Evolutionary conservation across 73 alveolate genomes (phyloP), one percentile per base, ranked within the genome.

Genomic region (Paramecium sonneborni): DNA sequence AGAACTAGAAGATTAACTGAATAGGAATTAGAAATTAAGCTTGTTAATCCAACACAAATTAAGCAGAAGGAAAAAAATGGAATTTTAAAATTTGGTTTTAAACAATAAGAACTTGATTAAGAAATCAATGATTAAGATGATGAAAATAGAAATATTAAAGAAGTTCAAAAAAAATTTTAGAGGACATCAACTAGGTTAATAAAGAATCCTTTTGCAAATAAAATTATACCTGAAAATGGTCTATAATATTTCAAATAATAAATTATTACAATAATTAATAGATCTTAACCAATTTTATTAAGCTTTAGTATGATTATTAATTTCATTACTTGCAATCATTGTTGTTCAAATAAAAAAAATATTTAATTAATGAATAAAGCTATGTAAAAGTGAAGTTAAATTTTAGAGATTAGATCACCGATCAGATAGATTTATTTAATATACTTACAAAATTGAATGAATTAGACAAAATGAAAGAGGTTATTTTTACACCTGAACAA

Each of bases 391-490:
- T 10, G 7, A 69, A 1, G 1, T 24, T 11, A n/a, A 2, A 69
- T 28, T 57, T 24, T 69, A 69, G 85, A n/a, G 56, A 30, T 12
- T 26, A 69, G 18, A 69, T 69, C 18, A 30, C 44, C 1, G 85
- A 69, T 69, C 7, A 26, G 7, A 69, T 69, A 69, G 85, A 69
- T 69, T 32, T 69, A 30, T 69, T 30, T 32, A 26, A 69, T 30
- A 69, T 69, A 24, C 18, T 69, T 8, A 69, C 30, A 6, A 69
- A 69, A 69, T 28, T 69, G 15, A 69, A 69, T 28, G 85, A 69
- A 69, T 23, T 69, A n/a, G 85, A 69, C 0, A 69, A 69, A 69
- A n/a, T 69, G 1, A 69, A 69, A 69, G 85, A 69, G 18, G 52
- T 32, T 11, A 26, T 69, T 23, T 69, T 69, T 30, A 69, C 85